These are phyloP conservation scores for Psilocybe mexicana DNA, from an alignment of 1,284 basidiomycete genomes.

Conservation along the genomic window DNA sequence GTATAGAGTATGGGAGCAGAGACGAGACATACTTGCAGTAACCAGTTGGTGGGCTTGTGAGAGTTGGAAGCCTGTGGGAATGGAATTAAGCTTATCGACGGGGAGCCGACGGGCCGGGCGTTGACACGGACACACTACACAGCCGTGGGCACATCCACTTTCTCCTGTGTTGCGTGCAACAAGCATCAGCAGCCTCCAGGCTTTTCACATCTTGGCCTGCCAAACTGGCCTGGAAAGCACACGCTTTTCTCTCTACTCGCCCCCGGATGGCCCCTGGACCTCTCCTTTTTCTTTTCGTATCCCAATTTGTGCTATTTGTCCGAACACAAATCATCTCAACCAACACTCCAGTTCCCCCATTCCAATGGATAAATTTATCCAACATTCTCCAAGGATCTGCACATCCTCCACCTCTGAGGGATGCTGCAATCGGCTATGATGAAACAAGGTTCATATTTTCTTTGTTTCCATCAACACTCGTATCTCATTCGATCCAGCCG, in stretches of 20 bases:
- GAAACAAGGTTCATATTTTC: conserved; percentile 38
- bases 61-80: too few relatives aligned
- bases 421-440: conserved; percentile 70
- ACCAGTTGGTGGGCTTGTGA: too few relatives aligned
- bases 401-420: conserved; percentile 63
- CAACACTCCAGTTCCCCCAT: conserved; percentile 45
- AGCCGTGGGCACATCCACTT: not conserved
- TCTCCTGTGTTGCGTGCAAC: conserved; percentile 8
- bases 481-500: conserved; percentile 35
- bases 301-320: conserved; percentile 27
- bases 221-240: conserved; percentile 8
- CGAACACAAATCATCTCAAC: conserved; percentile 40
- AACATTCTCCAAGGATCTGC: conserved; percentile 51
- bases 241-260: conserved; percentile 8
- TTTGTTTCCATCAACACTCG: conserved; percentile 8
- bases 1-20: not conserved
- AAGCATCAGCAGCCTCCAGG: conserved; percentile 15
- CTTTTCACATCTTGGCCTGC: conserved; percentile 16
- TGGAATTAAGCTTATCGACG: not conserved
- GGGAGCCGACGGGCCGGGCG: not conserved
- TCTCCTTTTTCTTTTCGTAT: conserved; percentile 19
- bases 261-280: conserved; percentile 26
- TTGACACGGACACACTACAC: not conserved
- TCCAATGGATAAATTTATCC: conserved; percentile 77
- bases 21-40: not conserved